Evolutionary conservation across 2,329 filamentous ascomycete genomes (phyloP).

Genomic region (Apiospora phragmitis): DNA sequence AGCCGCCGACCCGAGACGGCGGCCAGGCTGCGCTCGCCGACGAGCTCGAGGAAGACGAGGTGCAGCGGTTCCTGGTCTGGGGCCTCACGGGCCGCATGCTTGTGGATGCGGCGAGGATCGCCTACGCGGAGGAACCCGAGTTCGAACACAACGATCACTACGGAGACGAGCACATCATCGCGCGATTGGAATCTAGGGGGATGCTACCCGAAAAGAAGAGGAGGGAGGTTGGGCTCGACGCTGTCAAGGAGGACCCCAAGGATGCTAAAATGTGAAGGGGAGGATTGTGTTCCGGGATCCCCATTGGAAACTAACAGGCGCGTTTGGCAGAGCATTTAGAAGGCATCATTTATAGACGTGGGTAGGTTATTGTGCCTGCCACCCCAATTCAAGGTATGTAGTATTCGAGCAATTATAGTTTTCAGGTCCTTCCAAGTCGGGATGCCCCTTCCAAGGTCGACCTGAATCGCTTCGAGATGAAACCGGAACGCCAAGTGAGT

Average conservation of each 20-base stretch:
- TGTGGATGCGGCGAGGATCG: conserved; percentile 83
- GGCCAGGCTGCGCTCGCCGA: conserved; percentile 26
- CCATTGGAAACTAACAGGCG: background rate
- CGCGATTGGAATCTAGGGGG: conserved; percentile 45
- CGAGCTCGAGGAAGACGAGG: conserved; percentile 40
- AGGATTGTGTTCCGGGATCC: background rate
- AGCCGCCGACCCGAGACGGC: conserved; percentile 42
- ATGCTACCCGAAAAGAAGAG: conserved; percentile 46
- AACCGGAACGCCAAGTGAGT: background rate
- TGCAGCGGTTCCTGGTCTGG: conserved; percentile 78
- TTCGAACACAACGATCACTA: conserved; percentile 68
- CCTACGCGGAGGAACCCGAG: conserved; percentile 79
- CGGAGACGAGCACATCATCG: conserved; percentile 55
- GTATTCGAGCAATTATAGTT: background rate
- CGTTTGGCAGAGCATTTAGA: background rate
- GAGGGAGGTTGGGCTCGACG: conserved; percentile 32
- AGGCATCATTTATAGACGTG: background rate
- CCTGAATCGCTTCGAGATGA: no score
- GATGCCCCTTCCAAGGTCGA: background rate
- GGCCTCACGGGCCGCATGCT: conserved; percentile 92
- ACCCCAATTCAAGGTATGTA: background rate
- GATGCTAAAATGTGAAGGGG: conserved; percentile 41
- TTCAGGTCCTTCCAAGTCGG: background rate
- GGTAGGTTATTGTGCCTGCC: background rate
- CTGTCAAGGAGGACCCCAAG: conserved; percentile 36